These are phyloP conservation scores for Trichoderma atroviride DNA, from an alignment of 2,329 filamentous ascomycete genomes.

Conservation along the genomic window DNA sequence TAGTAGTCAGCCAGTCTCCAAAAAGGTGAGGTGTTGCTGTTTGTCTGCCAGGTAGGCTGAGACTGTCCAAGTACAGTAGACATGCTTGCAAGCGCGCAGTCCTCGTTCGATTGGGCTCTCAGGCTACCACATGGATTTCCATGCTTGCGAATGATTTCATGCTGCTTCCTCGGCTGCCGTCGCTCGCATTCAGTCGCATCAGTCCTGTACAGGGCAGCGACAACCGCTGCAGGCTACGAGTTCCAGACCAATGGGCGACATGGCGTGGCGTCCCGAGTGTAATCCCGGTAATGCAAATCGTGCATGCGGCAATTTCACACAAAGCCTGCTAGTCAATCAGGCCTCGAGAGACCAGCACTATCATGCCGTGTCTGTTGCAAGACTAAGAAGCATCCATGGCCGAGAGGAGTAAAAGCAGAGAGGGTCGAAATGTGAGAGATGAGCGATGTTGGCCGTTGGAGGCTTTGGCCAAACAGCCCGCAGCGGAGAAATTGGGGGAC, in stretches of 20 bases:
- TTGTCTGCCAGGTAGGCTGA: not conserved
- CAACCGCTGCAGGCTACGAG: not conserved
- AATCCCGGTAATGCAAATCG: not conserved
- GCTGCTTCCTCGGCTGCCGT: not conserved
- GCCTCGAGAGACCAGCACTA: not conserved
- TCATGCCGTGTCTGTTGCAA: constrained; percentile 12
- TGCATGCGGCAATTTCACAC: constrained; percentile 1
- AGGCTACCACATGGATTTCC: not conserved
- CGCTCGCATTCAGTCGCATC: not conserved
- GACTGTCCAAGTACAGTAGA: not conserved
- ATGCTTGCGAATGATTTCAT: not conserved
- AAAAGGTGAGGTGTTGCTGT: not conserved
- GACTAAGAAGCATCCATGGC: not conserved
- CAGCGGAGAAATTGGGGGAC: constrained; percentile 2
- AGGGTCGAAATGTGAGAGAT: constrained; percentile 24
- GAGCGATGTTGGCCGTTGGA: constrained; percentile 5
- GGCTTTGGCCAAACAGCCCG: constrained; percentile 15
- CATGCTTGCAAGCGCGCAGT: not conserved
- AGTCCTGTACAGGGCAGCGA: not conserved
- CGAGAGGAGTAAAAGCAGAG: not conserved
- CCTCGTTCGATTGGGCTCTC: not conserved
- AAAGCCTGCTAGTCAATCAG: not conserved
- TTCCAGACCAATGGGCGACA: not conserved
- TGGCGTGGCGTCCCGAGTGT: not conserved
- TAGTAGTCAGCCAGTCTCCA: not conserved